Percentiles rank a stretch among this genome's conserved stretches.
These are phyloP conservation scores for Capsicum rhomboideum DNA, from an alignment of 257 asterid species.

Conservation along the genomic window DNA sequence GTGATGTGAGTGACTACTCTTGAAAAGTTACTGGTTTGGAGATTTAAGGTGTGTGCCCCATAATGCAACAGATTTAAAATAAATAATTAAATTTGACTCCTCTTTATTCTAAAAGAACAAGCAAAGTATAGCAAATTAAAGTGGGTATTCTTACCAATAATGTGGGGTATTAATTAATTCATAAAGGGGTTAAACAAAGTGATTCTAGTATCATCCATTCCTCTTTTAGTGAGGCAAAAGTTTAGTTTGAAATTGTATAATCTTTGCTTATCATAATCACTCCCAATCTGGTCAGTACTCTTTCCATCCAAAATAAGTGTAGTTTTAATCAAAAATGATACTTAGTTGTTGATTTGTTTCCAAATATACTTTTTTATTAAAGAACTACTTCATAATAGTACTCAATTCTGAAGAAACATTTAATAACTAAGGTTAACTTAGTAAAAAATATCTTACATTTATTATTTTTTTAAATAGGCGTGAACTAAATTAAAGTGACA, in stretches of 20 bases:
- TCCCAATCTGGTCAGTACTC: neutral
- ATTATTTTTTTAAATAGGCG: too few relatives aligned
- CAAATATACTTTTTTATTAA: too few relatives aligned
- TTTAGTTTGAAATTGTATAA: neutral
- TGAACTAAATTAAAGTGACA: too few relatives aligned
- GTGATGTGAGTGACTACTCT: neutral
- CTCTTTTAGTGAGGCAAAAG: neutral
- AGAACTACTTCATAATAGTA: too few relatives aligned
- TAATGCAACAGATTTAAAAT: constrained; percentile 2
- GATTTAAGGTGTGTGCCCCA: neutral
- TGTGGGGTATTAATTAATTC: neutral
- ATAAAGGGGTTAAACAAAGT: neutral
- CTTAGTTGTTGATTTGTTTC: too few relatives aligned
- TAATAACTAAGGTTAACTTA: too few relatives aligned
- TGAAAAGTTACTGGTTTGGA: neutral
- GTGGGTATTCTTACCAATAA: neutral
- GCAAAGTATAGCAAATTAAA: neutral
- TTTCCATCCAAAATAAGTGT: too few relatives aligned
- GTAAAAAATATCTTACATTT: too few relatives aligned
- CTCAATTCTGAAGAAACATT: too few relatives aligned
- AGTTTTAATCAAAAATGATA: too few relatives aligned
- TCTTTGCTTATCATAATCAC: neutral
- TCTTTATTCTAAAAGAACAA: neutral
- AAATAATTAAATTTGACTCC: neutral
- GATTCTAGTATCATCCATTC: neutral